phyloP scores from a whole-genome alignment of 352 stramenopile species.

The Thraustochytrium striatum region DNA sequence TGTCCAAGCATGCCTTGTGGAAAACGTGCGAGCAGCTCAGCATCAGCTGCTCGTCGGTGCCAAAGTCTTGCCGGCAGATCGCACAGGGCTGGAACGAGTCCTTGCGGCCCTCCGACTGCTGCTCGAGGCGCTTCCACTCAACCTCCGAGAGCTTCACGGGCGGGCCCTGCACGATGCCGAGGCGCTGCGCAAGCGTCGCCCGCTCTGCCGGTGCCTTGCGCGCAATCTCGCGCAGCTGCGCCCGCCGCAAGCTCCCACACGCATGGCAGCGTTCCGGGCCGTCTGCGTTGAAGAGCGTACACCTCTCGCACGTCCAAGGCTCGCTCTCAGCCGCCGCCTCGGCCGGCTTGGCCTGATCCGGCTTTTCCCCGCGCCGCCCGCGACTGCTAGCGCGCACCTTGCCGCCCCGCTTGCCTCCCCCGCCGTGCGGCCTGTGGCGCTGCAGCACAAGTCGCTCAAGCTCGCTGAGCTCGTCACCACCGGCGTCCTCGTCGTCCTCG shows the following conservation, averaged over 20 bases:
- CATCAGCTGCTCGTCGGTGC: conserved; percentile 69
- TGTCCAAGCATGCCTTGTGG: conserved; percentile 69
- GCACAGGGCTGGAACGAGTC: conserved; percentile 68
- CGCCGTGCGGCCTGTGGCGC: too few relatives aligned
- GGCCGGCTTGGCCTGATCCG: background rate
- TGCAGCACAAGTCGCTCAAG: too few relatives aligned
- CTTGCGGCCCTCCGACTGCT: conserved; percentile 63
- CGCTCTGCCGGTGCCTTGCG: conserved; percentile 27
- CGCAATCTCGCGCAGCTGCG: conserved; percentile 52
- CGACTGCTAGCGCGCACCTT: background rate
- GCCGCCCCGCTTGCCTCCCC: background rate
- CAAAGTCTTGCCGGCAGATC: conserved; percentile 71
- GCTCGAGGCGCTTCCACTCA: conserved; percentile 69
- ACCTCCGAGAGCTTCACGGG: conserved; percentile 63
- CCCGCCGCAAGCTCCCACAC: conserved; percentile 57
- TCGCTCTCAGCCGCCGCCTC: conserved; percentile 56
- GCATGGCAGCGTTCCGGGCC: conserved; percentile 57
- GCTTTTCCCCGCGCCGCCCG: background rate
- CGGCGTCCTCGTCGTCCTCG: background rate
- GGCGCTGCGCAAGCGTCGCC: conserved; percentile 67
- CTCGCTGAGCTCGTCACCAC: too few relatives aligned
- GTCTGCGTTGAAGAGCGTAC: conserved; percentile 70
- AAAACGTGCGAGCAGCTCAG: conserved; percentile 79
- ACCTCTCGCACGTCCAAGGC: conserved; percentile 71
- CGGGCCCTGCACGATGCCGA: conserved; percentile 63